These are phyloP conservation scores for Aspergillus diversus DNA, from an alignment of 495 filamentous ascomycete genomes.

Conservation along the genomic window DNA sequence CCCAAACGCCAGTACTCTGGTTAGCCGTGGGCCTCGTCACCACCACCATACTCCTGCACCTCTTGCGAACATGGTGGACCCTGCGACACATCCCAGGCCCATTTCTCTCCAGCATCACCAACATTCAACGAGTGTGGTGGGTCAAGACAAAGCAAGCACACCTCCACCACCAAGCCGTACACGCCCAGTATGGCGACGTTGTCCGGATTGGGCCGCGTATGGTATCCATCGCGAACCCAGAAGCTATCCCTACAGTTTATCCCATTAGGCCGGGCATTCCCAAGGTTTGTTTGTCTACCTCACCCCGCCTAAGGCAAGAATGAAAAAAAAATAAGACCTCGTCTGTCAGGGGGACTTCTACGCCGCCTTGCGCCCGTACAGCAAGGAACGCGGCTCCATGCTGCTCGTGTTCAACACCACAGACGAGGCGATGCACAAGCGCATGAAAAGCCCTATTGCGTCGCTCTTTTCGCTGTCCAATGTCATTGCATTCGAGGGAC, in stretches of 20 bases:
- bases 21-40: too few species aligned
- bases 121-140: background rate
- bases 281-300: background rate
- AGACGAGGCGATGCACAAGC: slow-evolving; percentile 47
- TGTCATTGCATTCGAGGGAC: slow-evolving; percentile 32
- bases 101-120: background rate
- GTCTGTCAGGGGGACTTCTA: slow-evolving; percentile 11
- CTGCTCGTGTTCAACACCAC: slow-evolving; percentile 42
- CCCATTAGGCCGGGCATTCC: background rate
- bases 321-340: background rate
- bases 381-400: slow-evolving; percentile 20
- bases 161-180: background rate
- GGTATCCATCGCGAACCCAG: slow-evolving; percentile 1
- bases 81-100: background rate
- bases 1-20: too few species aligned
- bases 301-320: background rate
- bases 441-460: slow-evolving; percentile 43
- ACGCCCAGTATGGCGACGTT: background rate
- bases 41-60: too few species aligned
- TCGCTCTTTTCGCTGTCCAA: slow-evolving; percentile 46
- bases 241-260: background rate
- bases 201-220: slow-evolving; percentile 2
- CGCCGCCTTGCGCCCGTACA: slow-evolving; percentile 30
- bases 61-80: too few species aligned
- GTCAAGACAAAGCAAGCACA: background rate